phyloP scores from a whole-genome alignment of 140 eudicot genomes.

The Senecio squalidus region DNA sequence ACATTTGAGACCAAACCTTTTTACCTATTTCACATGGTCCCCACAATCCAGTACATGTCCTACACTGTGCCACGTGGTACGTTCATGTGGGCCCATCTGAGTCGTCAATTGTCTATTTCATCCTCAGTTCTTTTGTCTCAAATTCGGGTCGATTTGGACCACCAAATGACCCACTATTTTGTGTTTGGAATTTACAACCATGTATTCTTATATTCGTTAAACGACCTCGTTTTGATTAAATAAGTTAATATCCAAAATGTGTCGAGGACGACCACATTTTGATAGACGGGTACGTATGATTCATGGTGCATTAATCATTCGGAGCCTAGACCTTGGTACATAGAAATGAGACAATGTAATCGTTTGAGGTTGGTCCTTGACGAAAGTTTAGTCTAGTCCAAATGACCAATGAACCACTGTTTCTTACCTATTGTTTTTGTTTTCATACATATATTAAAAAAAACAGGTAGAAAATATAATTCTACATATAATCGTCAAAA shows the following conservation, averaged over 20 bases:
- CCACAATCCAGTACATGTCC: conserved; percentile 22
- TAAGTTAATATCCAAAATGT: conserved; percentile 11
- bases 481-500: too few relatives aligned
- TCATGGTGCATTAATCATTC: not conserved
- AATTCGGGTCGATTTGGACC: conserved; percentile 27
- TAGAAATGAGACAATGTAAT: too few relatives aligned
- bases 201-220: not conserved
- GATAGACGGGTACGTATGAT: conserved; percentile 1
- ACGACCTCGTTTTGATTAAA: conserved; percentile 4
- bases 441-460: too few relatives aligned
- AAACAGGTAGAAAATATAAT: too few relatives aligned
- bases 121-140: conserved; percentile 29
- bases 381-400: too few relatives aligned
- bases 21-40: conserved; percentile 36
- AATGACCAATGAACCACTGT: too few relatives aligned
- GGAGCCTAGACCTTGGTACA: too few relatives aligned
- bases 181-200: conserved; percentile 10
- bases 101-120: conserved; percentile 28
- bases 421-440: too few relatives aligned
- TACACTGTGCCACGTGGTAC: conserved; percentile 31
- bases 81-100: conserved; percentile 18
- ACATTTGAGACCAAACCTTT: conserved; percentile 9
- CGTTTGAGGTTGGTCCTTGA: too few relatives aligned
- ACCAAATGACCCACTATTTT: conserved; percentile 11
- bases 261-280: not conserved